Percentiles rank a stretch among this genome's conserved stretches.
phyloP scores from a whole-genome alignment of 2,329 filamentous ascomycete species.

The Talaromyces islandicus region DNA sequence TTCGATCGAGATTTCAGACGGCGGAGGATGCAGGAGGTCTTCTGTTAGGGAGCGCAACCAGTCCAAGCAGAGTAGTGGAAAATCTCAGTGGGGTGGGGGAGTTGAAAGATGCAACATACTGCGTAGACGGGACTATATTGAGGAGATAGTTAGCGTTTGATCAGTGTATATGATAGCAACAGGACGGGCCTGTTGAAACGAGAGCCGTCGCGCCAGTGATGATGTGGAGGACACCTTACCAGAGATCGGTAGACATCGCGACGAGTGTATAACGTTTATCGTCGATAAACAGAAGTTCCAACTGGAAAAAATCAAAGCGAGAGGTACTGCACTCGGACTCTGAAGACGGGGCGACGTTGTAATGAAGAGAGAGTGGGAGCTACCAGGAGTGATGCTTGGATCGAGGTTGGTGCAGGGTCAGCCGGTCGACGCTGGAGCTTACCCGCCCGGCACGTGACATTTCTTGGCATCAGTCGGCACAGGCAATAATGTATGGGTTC shows the following conservation, averaged over 20 bases:
- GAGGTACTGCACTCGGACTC: conserved; percentile 6
- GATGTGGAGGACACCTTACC: conserved; percentile 55
- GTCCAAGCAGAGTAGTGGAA: neutral
- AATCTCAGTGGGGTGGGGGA: neutral
- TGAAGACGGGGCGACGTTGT: conserved; percentile 5
- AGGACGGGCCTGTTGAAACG: neutral
- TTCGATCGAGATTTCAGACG: neutral
- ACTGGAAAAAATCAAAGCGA: neutral
- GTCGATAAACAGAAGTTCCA: neutral
- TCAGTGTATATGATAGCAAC: neutral
- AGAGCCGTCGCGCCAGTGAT: neutral
- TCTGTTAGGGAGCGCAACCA: neutral
- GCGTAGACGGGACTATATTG: conserved; percentile 84
- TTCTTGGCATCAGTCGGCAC: conserved; percentile 12
- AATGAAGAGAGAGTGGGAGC: conserved; percentile 32
- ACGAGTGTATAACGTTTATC: neutral
- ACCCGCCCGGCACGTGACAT: conserved; percentile 22
- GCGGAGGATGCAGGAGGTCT: neutral
- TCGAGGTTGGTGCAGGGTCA: neutral
- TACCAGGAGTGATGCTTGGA: conserved; percentile 19
- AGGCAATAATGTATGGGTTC: no score
- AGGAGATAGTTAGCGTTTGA: conserved; percentile 18
- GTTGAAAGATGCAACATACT: conserved; percentile 60
- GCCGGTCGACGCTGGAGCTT: conserved; percentile 10
- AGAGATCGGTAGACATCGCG: conserved; percentile 75